Evolutionary conservation across 306 rosid genomes (phyloP), one percentile per base, ranked within the genome.

Genomic region (Quercus bicolor): DNA sequence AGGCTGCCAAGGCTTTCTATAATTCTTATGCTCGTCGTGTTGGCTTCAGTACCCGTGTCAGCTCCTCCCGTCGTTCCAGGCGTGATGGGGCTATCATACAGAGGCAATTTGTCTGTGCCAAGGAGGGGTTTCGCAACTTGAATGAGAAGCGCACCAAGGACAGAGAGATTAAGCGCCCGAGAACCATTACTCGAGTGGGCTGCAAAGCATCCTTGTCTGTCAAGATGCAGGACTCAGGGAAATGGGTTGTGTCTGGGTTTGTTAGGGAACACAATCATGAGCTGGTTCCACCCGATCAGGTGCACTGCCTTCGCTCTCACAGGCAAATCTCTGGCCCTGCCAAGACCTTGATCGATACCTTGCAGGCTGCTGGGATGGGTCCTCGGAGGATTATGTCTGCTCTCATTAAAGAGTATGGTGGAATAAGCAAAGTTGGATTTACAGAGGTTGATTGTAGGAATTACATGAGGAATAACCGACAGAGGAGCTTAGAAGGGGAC

Each of bases 321-420:
- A 81, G 98, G 85, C 98, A 95, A 85, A 95, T 95, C 56, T 93
- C 98, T 1, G 98, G 98, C 62, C 88, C 98, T 78, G 98, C 98
- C 2, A 95, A 95, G 89, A 95, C 98, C 0, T 87, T 95, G 74
- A 95, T 95, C 45, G 98, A 95, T 84, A 95, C 98, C 69, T 81
- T 95, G 82, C 98, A 95, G 90, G 98, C 98, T 18, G 98, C 98
- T 74, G 98, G 98, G 77, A 90, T 95, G 98, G 98, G 98, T 69
- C 98, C 98, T 51, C 93, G 98, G 9, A 87, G 97, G 85, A 92
- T 95, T 71, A 95, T 95, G 98, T 95, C 98, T 0, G 98, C 98
- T 2, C 90, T 95, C 34, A 92, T 95, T 70, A 95, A 92, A 86
- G 98, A 95, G 84, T 92, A 91, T 81, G 98, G 98, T 65, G 98